Conservation (phyloP, 2,329 filamentous ascomycete species). For the Penicillium sp. region DNA sequence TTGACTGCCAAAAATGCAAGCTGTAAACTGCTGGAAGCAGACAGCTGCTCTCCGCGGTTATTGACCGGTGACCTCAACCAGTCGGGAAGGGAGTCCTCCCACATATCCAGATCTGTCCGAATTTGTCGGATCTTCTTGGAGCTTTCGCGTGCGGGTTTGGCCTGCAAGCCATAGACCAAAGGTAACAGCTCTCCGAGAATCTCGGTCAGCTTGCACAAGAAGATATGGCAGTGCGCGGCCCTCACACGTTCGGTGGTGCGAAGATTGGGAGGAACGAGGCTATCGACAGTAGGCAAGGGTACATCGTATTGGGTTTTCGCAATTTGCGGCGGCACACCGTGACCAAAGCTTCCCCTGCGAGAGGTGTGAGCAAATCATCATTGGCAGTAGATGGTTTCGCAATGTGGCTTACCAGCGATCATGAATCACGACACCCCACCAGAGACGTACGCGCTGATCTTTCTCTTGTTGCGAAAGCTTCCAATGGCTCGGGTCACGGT, state of each 20-base stretch:
- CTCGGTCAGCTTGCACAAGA: slow-evolving; percentile 56
- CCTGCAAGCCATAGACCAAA: slow-evolving; percentile 51
- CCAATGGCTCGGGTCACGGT: slow-evolving; percentile 59
- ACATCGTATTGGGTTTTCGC: slow-evolving; percentile 60
- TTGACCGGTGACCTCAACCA: slow-evolving; percentile 45
- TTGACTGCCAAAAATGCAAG: slow-evolving; percentile 51
- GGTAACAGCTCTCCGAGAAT: slow-evolving; percentile 52
- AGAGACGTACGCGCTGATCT: slow-evolving; percentile 55
- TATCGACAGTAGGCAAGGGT: slow-evolving; percentile 54
- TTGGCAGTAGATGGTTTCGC: background rate
- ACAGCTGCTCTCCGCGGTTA: slow-evolving; percentile 40
- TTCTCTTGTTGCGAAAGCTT: slow-evolving; percentile 56
- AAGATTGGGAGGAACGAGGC: slow-evolving; percentile 43
- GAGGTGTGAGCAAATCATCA: slow-evolving; percentile 24
- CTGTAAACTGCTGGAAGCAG: slow-evolving; percentile 50
- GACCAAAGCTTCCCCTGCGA: slow-evolving; percentile 56
- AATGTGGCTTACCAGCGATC: slow-evolving; percentile 53
- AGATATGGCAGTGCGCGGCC: slow-evolving; percentile 56
- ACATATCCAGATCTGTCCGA: slow-evolving; percentile 50
- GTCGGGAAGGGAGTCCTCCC: slow-evolving; percentile 51
- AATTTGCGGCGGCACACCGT: slow-evolving; percentile 60
- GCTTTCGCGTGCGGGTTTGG: slow-evolving; percentile 47
- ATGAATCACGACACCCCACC: slow-evolving; percentile 62
- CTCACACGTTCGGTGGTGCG: slow-evolving; percentile 47
- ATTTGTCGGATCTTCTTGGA: slow-evolving; percentile 52